Percentiles rank a stretch among this genome's conserved stretches.
Evolutionary conservation across 306 rosid species (phyloP).

Genomic region (Acacia crassicarpa): DNA sequence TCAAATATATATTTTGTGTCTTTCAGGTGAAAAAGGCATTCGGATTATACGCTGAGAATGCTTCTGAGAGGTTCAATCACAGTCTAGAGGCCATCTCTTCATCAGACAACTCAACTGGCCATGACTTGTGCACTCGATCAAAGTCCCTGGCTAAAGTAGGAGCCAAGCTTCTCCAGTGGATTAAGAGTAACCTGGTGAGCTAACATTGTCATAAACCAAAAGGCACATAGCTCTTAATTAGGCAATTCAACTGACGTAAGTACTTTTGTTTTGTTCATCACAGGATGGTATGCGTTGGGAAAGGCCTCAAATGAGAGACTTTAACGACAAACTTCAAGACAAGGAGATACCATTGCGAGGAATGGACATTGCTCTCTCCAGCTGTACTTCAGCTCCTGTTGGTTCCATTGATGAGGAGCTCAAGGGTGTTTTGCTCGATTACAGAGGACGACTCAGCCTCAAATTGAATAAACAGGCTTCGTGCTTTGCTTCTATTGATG

Average conservation of each 20-base stretch:
- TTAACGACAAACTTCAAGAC: constrained; percentile 42
- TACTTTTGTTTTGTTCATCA: constrained; percentile 1
- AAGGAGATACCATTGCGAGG: constrained; percentile 59
- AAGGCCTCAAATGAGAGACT: constrained; percentile 39
- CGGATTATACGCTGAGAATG: constrained; percentile 47
- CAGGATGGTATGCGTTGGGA: constrained; percentile 83
- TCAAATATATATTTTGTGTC: background rate
- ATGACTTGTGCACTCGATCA: constrained; percentile 40
- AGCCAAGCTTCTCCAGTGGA: constrained; percentile 48
- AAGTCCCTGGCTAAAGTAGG: constrained; percentile 54
- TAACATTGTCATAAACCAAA: background rate
- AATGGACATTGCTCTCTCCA: constrained; percentile 67
- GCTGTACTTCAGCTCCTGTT: constrained; percentile 40
- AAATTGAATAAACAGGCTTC: constrained; percentile 46
- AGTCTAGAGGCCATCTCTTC: constrained; percentile 50
- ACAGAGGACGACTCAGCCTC: constrained; percentile 35
- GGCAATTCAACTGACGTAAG: constrained; percentile 12
- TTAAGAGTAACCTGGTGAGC: constrained; percentile 50
- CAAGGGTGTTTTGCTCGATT: constrained; percentile 36
- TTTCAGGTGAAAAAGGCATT: constrained; percentile 56
- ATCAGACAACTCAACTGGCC: constrained; percentile 37
- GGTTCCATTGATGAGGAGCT: constrained; percentile 51
- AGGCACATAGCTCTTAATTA: background rate
- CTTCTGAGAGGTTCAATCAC: constrained; percentile 49
- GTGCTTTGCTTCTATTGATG: constrained; percentile 39